These are phyloP conservation scores for Ceratocystis diversiconidia DNA, from an alignment of 2,329 filamentous ascomycete species.

Conservation along the genomic window DNA sequence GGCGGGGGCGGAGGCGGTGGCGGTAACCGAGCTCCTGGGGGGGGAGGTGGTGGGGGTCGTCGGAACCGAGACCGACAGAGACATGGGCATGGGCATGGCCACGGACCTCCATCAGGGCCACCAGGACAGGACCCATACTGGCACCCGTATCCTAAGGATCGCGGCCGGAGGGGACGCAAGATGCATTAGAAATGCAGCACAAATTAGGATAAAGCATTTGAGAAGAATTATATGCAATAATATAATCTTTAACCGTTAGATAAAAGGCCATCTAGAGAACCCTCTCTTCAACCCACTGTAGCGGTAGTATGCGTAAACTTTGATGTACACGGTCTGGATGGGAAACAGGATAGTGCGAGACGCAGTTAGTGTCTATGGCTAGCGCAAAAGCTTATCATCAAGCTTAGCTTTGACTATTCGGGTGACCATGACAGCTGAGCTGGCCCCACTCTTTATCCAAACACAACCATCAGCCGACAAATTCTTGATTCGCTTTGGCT, in stretches of 20 bases:
- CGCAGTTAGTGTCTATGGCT: background rate
- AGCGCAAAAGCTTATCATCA: background rate
- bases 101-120: constrained; percentile 14
- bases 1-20: background rate
- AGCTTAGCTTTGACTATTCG: background rate
- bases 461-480: background rate
- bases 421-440: background rate
- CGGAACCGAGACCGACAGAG: constrained; percentile 13
- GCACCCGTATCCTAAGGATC: constrained; percentile 16
- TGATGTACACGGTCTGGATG: background rate
- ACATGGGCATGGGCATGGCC: background rate
- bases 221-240: background rate
- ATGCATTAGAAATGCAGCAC: constrained; percentile 6
- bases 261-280: background rate
- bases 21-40: constrained; percentile 21
- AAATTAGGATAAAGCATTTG: background rate
- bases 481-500: background rate
- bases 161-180: constrained; percentile 12
- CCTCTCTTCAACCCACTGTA: background rate
- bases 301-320: background rate
- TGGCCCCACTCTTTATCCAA: background rate
- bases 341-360: background rate
- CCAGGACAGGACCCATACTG: constrained; percentile 13
- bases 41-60: constrained; percentile 13
- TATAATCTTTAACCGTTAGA: too few species aligned